Percentiles rank a stretch among this genome's conserved stretches.
Evolutionary conservation across 768 basidiomycete genomes (phyloP).

Genomic region (Vishniacozyma victoriae): DNA sequence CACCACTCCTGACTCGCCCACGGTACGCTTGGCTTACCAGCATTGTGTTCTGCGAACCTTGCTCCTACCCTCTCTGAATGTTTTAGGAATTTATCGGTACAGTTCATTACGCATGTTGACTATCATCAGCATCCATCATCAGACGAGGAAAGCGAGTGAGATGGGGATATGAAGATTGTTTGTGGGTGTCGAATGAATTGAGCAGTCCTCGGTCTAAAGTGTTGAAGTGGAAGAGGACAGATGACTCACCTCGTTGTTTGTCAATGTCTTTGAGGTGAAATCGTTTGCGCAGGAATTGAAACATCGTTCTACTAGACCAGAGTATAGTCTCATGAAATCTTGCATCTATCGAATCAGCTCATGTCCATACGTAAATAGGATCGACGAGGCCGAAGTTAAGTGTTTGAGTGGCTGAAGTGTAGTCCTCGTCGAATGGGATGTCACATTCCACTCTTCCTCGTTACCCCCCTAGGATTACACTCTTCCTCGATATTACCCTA

Average conservation of each 20-base stretch:
- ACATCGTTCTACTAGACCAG: constrained; percentile 88
- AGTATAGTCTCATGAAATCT: constrained; percentile 94
- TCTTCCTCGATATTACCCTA: no score
- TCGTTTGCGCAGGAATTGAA: constrained; percentile 94
- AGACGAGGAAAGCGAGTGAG: neutral
- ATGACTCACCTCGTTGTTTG: constrained; percentile 81
- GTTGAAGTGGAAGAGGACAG: neutral
- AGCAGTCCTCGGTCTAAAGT: no score
- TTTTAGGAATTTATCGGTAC: constrained; percentile 95
- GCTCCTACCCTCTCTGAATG: constrained; percentile 90
- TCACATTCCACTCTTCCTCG: constrained; percentile 3
- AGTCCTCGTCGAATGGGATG: no score
- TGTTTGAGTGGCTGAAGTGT: no score
- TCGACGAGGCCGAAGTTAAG: neutral
- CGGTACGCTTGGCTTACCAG: no score
- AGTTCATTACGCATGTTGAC: constrained; percentile 86
- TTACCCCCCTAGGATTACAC: no score
- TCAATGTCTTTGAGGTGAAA: constrained; percentile 89
- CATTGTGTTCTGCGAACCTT: constrained; percentile 84
- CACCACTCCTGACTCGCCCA: no score
- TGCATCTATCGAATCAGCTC: constrained; percentile 66
- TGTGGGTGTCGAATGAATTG: no score
- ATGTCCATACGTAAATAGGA: no score
- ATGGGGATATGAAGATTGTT: neutral
- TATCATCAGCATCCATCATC: constrained; percentile 46